phyloP scores from a whole-genome alignment of 2,329 filamentous ascomycete genomes.

The Canariomyces notabilis region DNA sequence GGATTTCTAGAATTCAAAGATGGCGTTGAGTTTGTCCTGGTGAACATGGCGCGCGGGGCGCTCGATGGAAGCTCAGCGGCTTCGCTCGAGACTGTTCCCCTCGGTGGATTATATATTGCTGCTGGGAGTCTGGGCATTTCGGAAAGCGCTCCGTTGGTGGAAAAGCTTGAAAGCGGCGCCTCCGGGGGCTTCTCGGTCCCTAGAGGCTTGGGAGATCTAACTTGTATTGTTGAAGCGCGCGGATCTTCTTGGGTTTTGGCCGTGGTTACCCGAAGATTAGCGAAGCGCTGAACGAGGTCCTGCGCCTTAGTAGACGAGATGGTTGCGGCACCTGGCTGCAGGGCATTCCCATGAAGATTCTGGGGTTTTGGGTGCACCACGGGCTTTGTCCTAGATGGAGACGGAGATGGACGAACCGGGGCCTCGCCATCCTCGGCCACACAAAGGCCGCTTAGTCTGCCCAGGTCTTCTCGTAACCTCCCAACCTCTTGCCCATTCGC shows the following conservation, averaged over 20 bases:
- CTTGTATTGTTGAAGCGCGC: slow-evolving; percentile 47
- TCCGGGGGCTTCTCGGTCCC: slow-evolving; percentile 44
- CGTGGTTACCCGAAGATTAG: slow-evolving; percentile 44
- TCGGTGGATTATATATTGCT: slow-evolving; percentile 72
- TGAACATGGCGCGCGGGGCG: slow-evolving; percentile 59
- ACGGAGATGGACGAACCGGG: slow-evolving; percentile 16
- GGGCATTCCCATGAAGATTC: slow-evolving; percentile 57
- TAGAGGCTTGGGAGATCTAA: slow-evolving; percentile 30
- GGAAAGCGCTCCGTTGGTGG: slow-evolving; percentile 48
- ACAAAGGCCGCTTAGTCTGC: neutral
- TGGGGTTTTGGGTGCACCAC: slow-evolving; percentile 62
- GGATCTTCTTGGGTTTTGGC: slow-evolving; percentile 43
- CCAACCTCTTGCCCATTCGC: neutral
- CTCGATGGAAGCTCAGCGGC: slow-evolving; percentile 61
- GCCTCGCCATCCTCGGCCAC: slow-evolving; percentile 17
- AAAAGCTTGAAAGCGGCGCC: slow-evolving; percentile 39
- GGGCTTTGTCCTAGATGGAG: slow-evolving; percentile 37
- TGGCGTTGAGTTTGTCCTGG: slow-evolving; percentile 51
- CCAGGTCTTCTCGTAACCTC: neutral
- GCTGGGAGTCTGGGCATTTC: slow-evolving; percentile 65
- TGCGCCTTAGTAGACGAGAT: slow-evolving; percentile 32
- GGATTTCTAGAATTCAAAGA: slow-evolving; percentile 30
- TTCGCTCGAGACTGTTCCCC: slow-evolving; percentile 63
- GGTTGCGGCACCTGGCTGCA: slow-evolving; percentile 35
- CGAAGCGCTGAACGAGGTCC: slow-evolving; percentile 54